Evolutionary conservation across 495 filamentous ascomycete species (phyloP).

Genomic region (Xylaria grammica): DNA sequence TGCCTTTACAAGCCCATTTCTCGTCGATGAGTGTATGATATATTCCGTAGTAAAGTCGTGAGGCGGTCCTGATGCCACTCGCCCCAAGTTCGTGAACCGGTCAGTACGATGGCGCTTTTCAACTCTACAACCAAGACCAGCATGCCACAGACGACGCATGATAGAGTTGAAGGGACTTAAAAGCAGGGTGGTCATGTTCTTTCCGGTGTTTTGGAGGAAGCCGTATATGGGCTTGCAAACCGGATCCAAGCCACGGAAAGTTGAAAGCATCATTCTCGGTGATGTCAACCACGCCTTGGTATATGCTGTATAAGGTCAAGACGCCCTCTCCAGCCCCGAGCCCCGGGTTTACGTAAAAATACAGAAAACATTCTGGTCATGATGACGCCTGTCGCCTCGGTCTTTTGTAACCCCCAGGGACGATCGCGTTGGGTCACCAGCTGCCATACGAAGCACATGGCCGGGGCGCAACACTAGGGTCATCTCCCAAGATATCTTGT

Average conservation of each 20-base stretch:
- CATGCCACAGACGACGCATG: constrained; percentile 4
- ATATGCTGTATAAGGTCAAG: constrained; percentile 1
- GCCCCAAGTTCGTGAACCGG: neutral
- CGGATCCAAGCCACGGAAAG: neutral
- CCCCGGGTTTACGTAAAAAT: constrained; percentile 9
- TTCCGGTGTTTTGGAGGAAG: neutral
- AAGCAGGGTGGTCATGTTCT: neutral
- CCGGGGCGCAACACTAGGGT: constrained; percentile 35
- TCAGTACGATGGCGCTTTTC: neutral
- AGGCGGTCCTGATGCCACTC: constrained; percentile 1
- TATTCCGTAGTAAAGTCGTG: neutral
- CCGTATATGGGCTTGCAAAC: neutral
- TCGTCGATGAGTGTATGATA: neutral
- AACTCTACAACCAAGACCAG: neutral
- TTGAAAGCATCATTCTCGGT: neutral
- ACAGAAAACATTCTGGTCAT: constrained; percentile 5
- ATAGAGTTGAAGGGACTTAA: neutral
- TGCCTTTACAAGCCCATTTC: neutral
- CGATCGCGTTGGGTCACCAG: constrained; percentile 19
- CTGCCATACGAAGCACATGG: constrained; percentile 20
- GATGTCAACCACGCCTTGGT: neutral
- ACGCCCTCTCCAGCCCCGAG: neutral
- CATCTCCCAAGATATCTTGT: constrained; percentile 45
- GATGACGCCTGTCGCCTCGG: constrained; percentile 12
- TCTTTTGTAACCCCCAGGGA: constrained; percentile 13